phyloP scores from a whole-genome alignment of 2,329 filamentous ascomycete genomes.

The Fusarium setosum region DNA sequence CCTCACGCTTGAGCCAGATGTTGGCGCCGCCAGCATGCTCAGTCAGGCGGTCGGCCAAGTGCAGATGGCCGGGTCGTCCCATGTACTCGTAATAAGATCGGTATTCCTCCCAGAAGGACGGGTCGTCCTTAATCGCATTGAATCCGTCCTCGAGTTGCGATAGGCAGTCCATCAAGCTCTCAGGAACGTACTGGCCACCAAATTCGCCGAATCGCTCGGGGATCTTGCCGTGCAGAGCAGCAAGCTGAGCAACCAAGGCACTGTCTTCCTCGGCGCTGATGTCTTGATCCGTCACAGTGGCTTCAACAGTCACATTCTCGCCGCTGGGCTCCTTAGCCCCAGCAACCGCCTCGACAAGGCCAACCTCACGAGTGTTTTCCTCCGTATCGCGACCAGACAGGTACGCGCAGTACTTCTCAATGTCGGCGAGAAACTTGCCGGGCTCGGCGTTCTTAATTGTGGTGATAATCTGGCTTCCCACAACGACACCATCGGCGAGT shows the following conservation, averaged over 20 bases:
- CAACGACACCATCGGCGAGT: constrained; percentile 93
- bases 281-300: constrained; percentile 73
- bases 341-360: constrained; percentile 74
- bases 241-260: constrained; percentile 83
- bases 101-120: constrained; percentile 97
- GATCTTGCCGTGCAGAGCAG: constrained; percentile 82
- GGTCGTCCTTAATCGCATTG: constrained; percentile 86
- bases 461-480: constrained; percentile 94
- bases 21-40: constrained; percentile 91
- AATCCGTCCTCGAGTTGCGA: constrained; percentile 92
- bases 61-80: constrained; percentile 91
- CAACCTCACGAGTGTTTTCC: constrained; percentile 70
- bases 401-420: constrained; percentile 88
- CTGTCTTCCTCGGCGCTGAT: constrained; percentile 66
- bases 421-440: constrained; percentile 67
- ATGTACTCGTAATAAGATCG: constrained; percentile 97
- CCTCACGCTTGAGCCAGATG: constrained; percentile 98
- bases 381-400: constrained; percentile 62
- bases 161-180: constrained; percentile 97
- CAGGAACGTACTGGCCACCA: constrained; percentile 96
- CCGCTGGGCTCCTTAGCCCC: constrained; percentile 57
- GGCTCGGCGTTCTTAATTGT: constrained; percentile 64
- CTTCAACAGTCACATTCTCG: constrained; percentile 63
- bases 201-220: constrained; percentile 94
- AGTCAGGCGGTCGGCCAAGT: constrained; percentile 88